These are phyloP conservation scores for Nelumbo lutea DNA, from an alignment of 164 flowering plant species.

Conservation along the genomic window DNA sequence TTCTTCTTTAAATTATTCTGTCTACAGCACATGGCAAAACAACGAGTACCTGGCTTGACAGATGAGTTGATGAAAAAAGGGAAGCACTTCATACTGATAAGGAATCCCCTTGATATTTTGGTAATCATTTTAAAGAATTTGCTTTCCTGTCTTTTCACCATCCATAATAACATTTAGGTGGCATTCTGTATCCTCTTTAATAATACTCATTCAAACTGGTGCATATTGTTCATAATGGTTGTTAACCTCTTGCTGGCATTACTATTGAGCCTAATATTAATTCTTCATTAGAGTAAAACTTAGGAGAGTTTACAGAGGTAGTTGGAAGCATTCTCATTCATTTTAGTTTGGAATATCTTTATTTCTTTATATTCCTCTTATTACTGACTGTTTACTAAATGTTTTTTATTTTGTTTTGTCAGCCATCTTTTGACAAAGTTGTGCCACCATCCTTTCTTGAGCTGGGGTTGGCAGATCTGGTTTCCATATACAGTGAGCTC, in stretches of 20 bases:
- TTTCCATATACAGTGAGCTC: conserved; percentile 69
- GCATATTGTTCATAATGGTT: not conserved
- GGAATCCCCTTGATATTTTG: conserved; percentile 81
- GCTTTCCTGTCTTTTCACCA: not conserved
- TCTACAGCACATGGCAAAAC: conserved; percentile 81
- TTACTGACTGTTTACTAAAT: conserved; percentile 4
- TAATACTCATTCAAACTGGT: not conserved
- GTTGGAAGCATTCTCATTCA: conserved; percentile 2
- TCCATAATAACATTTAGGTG: not conserved
- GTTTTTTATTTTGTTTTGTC: conserved; percentile 16
- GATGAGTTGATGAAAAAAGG: conserved; percentile 83
- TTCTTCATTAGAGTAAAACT: not conserved
- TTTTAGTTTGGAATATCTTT: not conserved
- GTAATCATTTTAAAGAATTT: conserved; percentile 32
- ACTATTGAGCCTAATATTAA: not conserved
- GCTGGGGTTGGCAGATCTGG: conserved; percentile 64
- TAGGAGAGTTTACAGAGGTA: not conserved
- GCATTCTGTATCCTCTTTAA: no score
- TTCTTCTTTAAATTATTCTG: not conserved
- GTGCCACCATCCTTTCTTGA: conserved; percentile 67
- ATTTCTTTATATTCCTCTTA: not conserved
- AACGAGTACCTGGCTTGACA: conserved; percentile 61
- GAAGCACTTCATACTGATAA: conserved; percentile 82
- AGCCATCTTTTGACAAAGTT: conserved; percentile 88
- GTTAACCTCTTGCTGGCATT: not conserved